Base-by-base conservation (phyloP, 257 asterid species). In the Solanum rostratum region DNA sequence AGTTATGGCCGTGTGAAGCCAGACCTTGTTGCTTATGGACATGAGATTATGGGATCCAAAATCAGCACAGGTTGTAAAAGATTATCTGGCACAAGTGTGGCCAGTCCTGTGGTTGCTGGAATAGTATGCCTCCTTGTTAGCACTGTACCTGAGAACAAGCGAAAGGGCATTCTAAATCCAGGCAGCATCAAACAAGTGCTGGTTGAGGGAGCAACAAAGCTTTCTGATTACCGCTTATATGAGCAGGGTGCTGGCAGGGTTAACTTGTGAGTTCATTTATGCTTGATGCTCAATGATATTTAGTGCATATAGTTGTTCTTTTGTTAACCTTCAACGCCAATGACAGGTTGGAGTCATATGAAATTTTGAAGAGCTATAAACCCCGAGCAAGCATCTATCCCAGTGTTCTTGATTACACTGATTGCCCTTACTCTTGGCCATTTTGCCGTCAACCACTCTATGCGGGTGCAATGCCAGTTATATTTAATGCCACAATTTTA, bases 221-320 rank as follows among this genome's bases (percentile, higher is more conserved):
- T 96, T 81, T 91, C 95, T 54, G 96, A 97, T 87, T 95, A 97
- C 76, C 93, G 93, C 89, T 93, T 96, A 96, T 96, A 93, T 39
- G 99, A 96, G 92, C 99, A 96, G 89, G 99, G 98, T 80, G 98
- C 99, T 39, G 99, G 99, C 91, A 91, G 97, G 90, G 99, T 96
- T 89, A 94, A 91, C 89, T 91, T 95, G 99, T 95, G 91, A 96
- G 99, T 94, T 82, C 73, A 41, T 82, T 85, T 66, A 85, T 80
- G 18, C 83, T 85, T 84, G 84, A 29, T 63, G 37, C 13, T 16
- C 57, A 54, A 82, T 22, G 20, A 71, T 45, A 81, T 30, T 19
- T 10, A 43, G n/a, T 63, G 63, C 79, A 63, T 59, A 30, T 43
- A n/a, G 37, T 71, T n/a, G 45, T 43, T 11, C 11, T 43, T 41